These are phyloP conservation scores for Pseudoscleropodium purum DNA, from an alignment of 225 moss, liverwort and hornwort genomes.

Conservation along the genomic window DNA sequence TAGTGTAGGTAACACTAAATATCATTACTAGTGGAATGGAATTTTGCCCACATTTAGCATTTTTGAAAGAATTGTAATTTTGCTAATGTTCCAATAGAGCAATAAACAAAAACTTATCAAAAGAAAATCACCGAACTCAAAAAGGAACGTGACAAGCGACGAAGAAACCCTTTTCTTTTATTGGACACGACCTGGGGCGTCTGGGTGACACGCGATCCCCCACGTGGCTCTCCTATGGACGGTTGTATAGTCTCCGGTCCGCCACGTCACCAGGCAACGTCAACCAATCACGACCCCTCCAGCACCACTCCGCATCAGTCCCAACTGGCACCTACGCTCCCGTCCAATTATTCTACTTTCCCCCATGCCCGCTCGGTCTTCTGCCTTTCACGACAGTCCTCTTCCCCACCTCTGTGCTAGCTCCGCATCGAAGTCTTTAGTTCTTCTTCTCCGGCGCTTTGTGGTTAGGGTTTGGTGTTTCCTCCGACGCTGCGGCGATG, in stretches of 20 bases:
- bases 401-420: too few species aligned
- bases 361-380: neutral
- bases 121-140: neutral
- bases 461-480: neutral
- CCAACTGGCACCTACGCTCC: neutral
- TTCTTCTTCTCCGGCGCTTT: neutral
- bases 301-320: neutral
- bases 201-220: neutral
- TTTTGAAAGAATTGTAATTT: neutral
- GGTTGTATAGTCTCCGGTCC: neutral
- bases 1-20: neutral
- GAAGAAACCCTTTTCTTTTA: neutral
- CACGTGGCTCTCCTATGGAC: neutral
- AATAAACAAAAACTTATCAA: too few species aligned
- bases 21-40: neutral
- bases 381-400: neutral
- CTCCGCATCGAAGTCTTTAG: neutral
- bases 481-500: constrained; percentile 5
- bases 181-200: neutral
- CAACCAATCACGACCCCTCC: neutral
- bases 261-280: neutral
- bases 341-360: neutral
- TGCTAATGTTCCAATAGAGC: too few species aligned
- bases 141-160: neutral
- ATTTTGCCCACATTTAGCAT: neutral